Evolutionary conservation across 805 yeast genomes (phyloP), one percentile per base, ranked within the genome.

Genomic region (Tetrapisispora namnaoensis): DNA sequence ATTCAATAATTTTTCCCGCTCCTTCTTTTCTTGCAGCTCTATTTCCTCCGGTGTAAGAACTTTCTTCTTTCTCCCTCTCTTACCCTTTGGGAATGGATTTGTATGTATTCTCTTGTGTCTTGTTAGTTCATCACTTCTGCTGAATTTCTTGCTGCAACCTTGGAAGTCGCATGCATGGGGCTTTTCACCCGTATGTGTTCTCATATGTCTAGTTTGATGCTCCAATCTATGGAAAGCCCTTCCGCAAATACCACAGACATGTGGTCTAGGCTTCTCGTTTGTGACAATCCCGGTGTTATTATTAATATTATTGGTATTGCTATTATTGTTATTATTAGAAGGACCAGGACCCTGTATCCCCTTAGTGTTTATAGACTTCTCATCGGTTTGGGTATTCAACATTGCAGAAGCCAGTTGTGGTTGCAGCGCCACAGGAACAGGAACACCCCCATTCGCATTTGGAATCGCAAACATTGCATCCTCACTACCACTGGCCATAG

Each of bases 131-230:
- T 83, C 91, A 30, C 83, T 77, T 49, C 91, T 69, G 43, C 83
- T 76, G 58, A 83, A 83, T 51, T 75, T 71, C 66, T 83, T 83
- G 49, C 73, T 69, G 62, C 91, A 83, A 0, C 85, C 85, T 0
- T 84, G 83, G 55, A 74, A 83, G 27, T 79, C 75, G 65, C 90
- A 83, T n/a, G 75, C 76, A 63, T 83, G 89, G 3, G 91, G 91
- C 61, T 81, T 83, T 59, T 84, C 90, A 24, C 91, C 91, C 0
- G 91, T 83, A 59, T 83, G 91, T 13, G 89, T 83, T 58, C 90
- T 70, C 50, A 83, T 81, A 58, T 83, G 91, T 58, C 91, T 73
- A 9, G 89, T 82, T 60, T 82, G 88, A 64, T 83, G 91, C 58
- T 83, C 91, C 40, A 83, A 63, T 49, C 91, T 70, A 60, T 82